Evolutionary conservation across 2,329 filamentous ascomycete genomes (phyloP), one percentile per base, ranked within the genome.

Genomic region (Zymoseptoria pseudotritici): DNA sequence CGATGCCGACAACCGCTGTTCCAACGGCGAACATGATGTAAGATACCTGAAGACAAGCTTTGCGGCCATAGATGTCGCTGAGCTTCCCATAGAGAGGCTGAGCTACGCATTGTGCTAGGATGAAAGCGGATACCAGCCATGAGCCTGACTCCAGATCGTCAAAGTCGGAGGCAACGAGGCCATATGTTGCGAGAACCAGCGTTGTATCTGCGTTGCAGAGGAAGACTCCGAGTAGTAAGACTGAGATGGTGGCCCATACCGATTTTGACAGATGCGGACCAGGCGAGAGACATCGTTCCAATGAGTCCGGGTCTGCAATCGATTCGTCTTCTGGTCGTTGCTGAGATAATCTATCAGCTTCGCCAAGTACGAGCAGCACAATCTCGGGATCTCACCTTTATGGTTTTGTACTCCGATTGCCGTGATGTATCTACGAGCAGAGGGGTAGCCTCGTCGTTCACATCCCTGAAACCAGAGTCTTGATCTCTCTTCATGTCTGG

Each of bases 121-220:
- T 72, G 64, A 77, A 80, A 20, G 75, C 75, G 1, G 74, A 75
- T 7, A 79, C 62, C 0, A 80, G 70, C 78, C 78, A 80, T 36
- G 71, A 74, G 0, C 75, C 76, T 21, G 73, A 69, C 10, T 72
- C 69, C 4, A 79, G 67, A 17, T 72, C 71, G 56, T 76, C 65
- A 60, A 80, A 80, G 20, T 79, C 76, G 0, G 78, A 79, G 0
- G 78, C 72, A 50, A 80, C 77, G n/a, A 71, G 77, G 0, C 82
- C 81, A 60, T 87, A 84, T 0, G 86, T 88, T 0, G 88, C 86
- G 31, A 90, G 74, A 0, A 90, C 80, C 0, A 90, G 75, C 1
- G 84, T 86, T 0, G 76, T 74, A 67, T 91, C 88, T 17, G 83
- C 81, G 58, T 86, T 85, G 6, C 82, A 81, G 11, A 88, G 82